Evolutionary conservation across 768 basidiomycete species (phyloP).

Genomic region (Rubroboletus pulcherrimus): DNA sequence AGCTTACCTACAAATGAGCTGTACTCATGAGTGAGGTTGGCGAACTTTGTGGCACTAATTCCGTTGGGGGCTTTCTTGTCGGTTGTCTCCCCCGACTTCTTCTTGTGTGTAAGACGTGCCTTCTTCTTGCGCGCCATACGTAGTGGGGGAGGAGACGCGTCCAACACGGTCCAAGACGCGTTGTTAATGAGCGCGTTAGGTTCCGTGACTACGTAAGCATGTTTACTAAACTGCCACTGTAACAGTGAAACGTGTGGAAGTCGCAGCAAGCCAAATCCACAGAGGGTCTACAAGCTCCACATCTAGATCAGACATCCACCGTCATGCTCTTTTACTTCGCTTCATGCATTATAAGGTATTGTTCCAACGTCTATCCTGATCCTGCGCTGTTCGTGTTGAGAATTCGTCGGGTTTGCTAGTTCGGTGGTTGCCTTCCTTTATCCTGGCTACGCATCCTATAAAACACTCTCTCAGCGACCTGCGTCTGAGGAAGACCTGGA

Average conservation of each 20-base stretch:
- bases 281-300: neutral
- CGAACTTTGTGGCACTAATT: slow-evolving; percentile 15
- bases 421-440: slow-evolving; percentile 81
- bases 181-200: slow-evolving; percentile 25
- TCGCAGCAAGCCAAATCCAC: neutral
- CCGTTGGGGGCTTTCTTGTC: neutral
- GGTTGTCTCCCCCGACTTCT: neutral
- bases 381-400: slow-evolving; percentile 9
- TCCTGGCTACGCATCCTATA: slow-evolving; percentile 95
- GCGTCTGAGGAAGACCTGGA: slow-evolving; percentile 83
- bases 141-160: slow-evolving; percentile 1
- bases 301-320: slow-evolving; percentile 2
- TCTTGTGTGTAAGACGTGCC: slow-evolving; percentile 16
- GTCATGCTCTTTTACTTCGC: slow-evolving; percentile 42
- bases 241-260: slow-evolving; percentile 11
- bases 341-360: slow-evolving; percentile 40
- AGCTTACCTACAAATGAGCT: slow-evolving; percentile 19
- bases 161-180: slow-evolving; percentile 18
- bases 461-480: slow-evolving; percentile 83
- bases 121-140: slow-evolving; percentile 26
- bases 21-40: slow-evolving; percentile 1
- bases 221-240: slow-evolving; percentile 1
- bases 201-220: slow-evolving; percentile 22
- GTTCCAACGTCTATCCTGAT: slow-evolving; percentile 35
- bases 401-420: slow-evolving; percentile 33